Percentiles rank a stretch among this genome's conserved stretches.
phyloP scores from a whole-genome alignment of 2,329 filamentous ascomycete species.

The Pseudogymnoascus sp. region DNA sequence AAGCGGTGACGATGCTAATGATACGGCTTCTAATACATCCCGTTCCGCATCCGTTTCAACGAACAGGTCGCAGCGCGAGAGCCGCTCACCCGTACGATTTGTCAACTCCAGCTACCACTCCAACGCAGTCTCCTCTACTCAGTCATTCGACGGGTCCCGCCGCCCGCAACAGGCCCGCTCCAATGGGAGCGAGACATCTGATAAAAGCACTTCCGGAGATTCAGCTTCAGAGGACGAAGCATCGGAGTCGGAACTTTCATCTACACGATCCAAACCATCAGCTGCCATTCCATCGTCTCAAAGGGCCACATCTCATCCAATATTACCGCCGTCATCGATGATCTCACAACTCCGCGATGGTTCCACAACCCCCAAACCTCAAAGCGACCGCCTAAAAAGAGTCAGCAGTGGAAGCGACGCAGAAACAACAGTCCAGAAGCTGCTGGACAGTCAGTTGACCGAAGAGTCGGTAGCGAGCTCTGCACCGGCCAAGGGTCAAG shows the following conservation, averaged over 20 bases:
- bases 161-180: not conserved
- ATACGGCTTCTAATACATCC: not conserved
- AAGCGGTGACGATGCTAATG: conserved; percentile 1
- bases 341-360: not conserved
- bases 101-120: not conserved
- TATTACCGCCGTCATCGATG: not conserved
- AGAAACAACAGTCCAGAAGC: not conserved
- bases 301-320: not conserved
- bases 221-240: conserved; percentile 1
- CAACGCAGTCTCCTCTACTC: not conserved
- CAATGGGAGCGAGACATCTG: conserved; percentile 5
- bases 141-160: not conserved
- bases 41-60: conserved; percentile 1
- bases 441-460: not conserved
- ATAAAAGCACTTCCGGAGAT: not conserved
- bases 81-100: conserved; percentile 9
- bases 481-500: not conserved
- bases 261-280: not conserved
- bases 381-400: not conserved
- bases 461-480: not conserved
- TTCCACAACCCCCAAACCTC: conserved; percentile 2
- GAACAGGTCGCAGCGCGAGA: not conserved
- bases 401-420: not conserved
- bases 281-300: not conserved
- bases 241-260: not conserved